Evolutionary conservation across 345 rosid genomes (phyloP).

Genomic region (Eucalyptus decipiens): DNA sequence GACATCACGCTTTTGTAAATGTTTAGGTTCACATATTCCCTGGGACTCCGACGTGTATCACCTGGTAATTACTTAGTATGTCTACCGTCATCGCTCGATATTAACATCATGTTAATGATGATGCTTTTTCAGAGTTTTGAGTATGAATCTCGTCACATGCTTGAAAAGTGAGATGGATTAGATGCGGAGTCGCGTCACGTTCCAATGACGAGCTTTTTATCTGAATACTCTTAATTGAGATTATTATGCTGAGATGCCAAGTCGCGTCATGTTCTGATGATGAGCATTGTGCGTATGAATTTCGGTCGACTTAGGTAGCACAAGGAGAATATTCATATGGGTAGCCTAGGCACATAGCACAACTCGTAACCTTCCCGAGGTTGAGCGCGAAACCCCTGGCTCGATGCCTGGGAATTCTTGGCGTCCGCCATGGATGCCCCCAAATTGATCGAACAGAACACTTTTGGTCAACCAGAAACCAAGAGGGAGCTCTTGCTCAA

Average conservation of each 20-base stretch:
- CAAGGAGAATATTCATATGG: neutral
- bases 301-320: neutral
- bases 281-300: neutral
- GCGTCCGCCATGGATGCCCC: neutral
- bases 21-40: neutral
- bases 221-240: neutral
- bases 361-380: neutral
- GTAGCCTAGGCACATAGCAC: neutral
- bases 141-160: neutral
- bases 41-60: neutral
- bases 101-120: neutral
- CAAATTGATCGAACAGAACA: neutral
- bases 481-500: neutral
- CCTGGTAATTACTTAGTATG: neutral
- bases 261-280: too few species aligned
- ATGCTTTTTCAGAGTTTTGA: neutral
- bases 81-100: neutral
- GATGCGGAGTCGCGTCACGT: neutral
- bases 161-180: neutral
- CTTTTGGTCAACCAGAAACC: neutral
- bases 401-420: neutral
- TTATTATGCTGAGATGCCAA: neutral
- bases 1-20: neutral
- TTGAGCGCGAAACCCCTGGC: neutral
- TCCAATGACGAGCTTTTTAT: neutral